phyloP scores from a whole-genome alignment of 1,284 basidiomycete species.

The Marasmius tenuissimus region DNA sequence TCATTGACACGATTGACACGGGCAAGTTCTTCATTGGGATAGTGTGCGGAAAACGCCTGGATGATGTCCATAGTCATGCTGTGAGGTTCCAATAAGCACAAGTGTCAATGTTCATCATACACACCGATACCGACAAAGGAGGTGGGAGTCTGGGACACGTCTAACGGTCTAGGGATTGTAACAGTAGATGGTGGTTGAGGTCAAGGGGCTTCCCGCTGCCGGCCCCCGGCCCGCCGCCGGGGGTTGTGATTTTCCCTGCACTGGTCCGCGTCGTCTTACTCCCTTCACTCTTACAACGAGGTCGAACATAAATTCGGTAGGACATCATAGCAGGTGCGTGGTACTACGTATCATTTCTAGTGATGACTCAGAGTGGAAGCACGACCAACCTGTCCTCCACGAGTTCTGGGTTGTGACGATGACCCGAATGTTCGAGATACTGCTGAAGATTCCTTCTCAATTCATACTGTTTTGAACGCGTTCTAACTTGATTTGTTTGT shows the following conservation, averaged over 20 bases:
- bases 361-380: conserved; percentile 90
- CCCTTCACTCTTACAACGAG: too few species aligned
- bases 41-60: background rate
- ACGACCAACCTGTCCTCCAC: conserved; percentile 57
- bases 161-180: too few species aligned
- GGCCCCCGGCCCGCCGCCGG: too few species aligned
- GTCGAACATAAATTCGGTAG: too few species aligned
- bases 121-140: too few species aligned
- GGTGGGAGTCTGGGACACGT: too few species aligned
- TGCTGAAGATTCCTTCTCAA: conserved; percentile 58
- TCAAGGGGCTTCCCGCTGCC: too few species aligned
- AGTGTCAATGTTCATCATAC: too few species aligned
- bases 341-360: background rate
- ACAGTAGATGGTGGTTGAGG: too few species aligned
- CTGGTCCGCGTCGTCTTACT: too few species aligned
- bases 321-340: background rate
- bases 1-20: conserved; percentile 20
- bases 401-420: conserved; percentile 62
- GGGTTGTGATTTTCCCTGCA: too few species aligned
- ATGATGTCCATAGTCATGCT: background rate
- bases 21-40: conserved; percentile 12
- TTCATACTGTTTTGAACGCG: conserved; percentile 8
- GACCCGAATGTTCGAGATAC: conserved; percentile 87
- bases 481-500: conserved; percentile 3
- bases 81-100: too few species aligned